Conservation (phyloP, 2,329 filamentous ascomycete species). For the Pyricularia sp. region DNA sequence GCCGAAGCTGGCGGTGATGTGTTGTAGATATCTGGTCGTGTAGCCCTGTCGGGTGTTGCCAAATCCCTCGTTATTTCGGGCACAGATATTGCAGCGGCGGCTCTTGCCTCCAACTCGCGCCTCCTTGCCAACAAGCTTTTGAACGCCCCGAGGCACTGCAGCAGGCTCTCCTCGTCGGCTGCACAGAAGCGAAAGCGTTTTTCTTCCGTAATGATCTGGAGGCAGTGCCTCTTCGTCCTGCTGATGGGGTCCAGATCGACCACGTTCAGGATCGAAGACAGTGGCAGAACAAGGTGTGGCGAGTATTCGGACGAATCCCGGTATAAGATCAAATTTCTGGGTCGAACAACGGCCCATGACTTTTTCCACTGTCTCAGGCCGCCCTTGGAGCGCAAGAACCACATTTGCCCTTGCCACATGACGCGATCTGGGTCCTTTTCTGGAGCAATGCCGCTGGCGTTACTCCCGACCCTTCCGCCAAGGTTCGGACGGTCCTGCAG, state of each 20-base stretch:
- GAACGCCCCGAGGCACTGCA: constrained; percentile 80
- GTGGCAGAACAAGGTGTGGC: constrained; percentile 70
- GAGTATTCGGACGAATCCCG: constrained; percentile 90
- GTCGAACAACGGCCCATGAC: constrained; percentile 83
- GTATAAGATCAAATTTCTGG: constrained; percentile 79
- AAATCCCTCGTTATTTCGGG: neutral
- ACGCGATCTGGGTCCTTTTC: constrained; percentile 73
- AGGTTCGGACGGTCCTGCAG: constrained; percentile 21
- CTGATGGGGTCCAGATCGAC: constrained; percentile 88
- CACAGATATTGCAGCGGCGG: constrained; percentile 20
- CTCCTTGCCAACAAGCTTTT: constrained; percentile 75
- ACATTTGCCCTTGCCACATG: constrained; percentile 88
- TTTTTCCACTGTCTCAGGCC: constrained; percentile 91
- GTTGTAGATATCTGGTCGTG: neutral
- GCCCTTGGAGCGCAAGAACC: constrained; percentile 71
- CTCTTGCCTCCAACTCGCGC: constrained; percentile 49
- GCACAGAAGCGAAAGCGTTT: constrained; percentile 73
- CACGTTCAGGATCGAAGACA: constrained; percentile 74
- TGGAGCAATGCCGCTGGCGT: constrained; percentile 46
- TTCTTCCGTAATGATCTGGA: constrained; percentile 91
- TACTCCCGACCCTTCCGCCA: constrained; percentile 47
- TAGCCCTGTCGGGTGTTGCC: neutral
- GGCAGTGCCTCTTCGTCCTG: constrained; percentile 73
- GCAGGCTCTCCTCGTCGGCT: constrained; percentile 69
- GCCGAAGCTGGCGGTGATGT: neutral